Conservation (phyloP, 2,329 filamentous ascomycete genomes). For the Arthrobotrys megalospora region DNA sequence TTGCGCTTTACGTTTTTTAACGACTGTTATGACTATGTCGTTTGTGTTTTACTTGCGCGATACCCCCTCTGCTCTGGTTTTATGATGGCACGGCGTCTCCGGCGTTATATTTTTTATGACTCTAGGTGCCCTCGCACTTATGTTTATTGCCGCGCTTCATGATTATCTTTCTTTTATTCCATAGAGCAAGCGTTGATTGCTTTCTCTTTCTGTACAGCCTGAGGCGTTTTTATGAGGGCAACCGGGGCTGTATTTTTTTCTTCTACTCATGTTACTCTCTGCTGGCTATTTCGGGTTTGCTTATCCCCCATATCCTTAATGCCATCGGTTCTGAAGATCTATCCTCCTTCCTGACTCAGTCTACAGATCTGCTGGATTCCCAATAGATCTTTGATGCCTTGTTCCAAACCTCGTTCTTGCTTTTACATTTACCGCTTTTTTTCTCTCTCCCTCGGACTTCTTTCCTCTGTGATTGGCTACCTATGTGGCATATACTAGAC, state of each 20-base stretch:
- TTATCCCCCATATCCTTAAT: background rate
- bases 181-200: slow-evolving; percentile 5
- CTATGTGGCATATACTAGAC: background rate
- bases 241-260: background rate
- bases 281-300: background rate
- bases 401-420: background rate
- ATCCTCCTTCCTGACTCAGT: background rate
- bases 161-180: background rate
- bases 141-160: background rate
- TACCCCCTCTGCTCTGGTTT: slow-evolving; percentile 15
- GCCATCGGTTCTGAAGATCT: no score
- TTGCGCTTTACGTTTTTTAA: background rate
- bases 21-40: slow-evolving; percentile 4
- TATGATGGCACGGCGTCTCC: background rate
- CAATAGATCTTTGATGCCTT: background rate
- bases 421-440: background rate
- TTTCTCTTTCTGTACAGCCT: background rate
- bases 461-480: background rate
- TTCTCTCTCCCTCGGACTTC: no score
- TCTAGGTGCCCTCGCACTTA: background rate
- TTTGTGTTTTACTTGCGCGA: slow-evolving; percentile 3
- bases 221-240: background rate
- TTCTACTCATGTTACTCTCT: background rate
- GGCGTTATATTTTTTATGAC: slow-evolving; percentile 1
- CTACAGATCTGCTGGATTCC: background rate